These are phyloP conservation scores for Boletus rubroflammeus DNA, from an alignment of 768 basidiomycete genomes.

Conservation along the genomic window DNA sequence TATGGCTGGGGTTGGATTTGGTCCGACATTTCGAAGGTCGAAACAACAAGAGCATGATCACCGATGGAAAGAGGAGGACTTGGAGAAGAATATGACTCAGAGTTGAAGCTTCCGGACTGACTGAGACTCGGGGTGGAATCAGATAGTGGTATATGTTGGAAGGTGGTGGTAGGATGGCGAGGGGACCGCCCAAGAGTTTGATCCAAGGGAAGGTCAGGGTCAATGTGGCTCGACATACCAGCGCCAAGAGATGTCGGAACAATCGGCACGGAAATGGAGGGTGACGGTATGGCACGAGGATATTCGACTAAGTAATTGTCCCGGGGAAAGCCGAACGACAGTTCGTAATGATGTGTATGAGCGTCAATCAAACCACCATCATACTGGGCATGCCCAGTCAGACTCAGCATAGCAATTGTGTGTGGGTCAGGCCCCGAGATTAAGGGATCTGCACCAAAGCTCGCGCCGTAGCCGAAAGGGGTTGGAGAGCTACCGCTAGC, in stretches of 20 bases:
- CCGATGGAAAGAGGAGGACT: neutral
- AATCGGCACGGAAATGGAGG: conserved; percentile 3
- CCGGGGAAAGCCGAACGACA: neutral
- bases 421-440: neutral
- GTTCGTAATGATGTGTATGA: neutral
- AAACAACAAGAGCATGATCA: neutral
- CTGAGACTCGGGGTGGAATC: neutral
- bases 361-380: conserved; percentile 1
- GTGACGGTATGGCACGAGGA: neutral
- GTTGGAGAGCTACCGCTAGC: neutral
- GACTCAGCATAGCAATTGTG: conserved; percentile 4
- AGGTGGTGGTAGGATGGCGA: neutral
- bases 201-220: neutral
- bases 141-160: neutral
- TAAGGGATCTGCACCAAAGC: neutral
- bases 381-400: neutral
- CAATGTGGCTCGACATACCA: neutral
- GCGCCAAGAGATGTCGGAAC: neutral
- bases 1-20: neutral
- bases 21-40: neutral
- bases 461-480: neutral
- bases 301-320: neutral
- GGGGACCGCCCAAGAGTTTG: neutral
- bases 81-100: neutral
- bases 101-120: neutral